These are phyloP conservation scores for Yamadazyma jaroonii DNA, from an alignment of 1,139 yeast genomes.

Conservation along the genomic window DNA sequence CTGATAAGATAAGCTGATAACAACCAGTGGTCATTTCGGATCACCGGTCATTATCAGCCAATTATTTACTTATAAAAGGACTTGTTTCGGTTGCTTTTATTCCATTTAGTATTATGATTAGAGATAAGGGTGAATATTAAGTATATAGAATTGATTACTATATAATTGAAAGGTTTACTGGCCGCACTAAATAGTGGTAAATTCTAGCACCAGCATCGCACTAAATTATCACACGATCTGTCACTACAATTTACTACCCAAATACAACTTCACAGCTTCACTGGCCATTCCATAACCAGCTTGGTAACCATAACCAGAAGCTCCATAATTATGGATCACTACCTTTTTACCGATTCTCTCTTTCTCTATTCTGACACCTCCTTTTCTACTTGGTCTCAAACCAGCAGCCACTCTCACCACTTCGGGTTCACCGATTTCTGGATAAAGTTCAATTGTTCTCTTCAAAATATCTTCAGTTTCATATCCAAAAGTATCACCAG, in stretches of 20 bases:
- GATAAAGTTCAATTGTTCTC: slow-evolving; percentile 53
- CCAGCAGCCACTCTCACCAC: slow-evolving; percentile 64
- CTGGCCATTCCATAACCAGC: slow-evolving; percentile 5
- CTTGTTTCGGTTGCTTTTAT: too few relatives aligned
- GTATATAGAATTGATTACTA: too few relatives aligned
- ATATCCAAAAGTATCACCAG: slow-evolving; percentile 49
- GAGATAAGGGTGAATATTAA: too few relatives aligned
- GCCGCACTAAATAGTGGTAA: too few relatives aligned
- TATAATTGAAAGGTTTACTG: too few relatives aligned
- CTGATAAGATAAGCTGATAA: too few relatives aligned
- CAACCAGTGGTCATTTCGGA: too few relatives aligned
- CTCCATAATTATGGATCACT: slow-evolving; percentile 49
- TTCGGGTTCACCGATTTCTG: slow-evolving; percentile 45
- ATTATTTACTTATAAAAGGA: too few relatives aligned
- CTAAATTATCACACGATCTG: not conserved
- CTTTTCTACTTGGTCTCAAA: slow-evolving; percentile 65
- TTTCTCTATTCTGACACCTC: slow-evolving; percentile 63
- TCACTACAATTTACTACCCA: too few relatives aligned
- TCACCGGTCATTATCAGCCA: too few relatives aligned
- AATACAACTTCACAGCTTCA: slow-evolving; percentile 1
- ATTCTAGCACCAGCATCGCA: too few relatives aligned
- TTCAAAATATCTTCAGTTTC: slow-evolving; percentile 58
- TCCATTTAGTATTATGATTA: too few relatives aligned
- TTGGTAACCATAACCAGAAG: slow-evolving; percentile 39
- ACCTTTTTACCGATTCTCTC: slow-evolving; percentile 32